phyloP scores from a whole-genome alignment of 208 protist species.

The Wallacemonas rigidus region DNA sequence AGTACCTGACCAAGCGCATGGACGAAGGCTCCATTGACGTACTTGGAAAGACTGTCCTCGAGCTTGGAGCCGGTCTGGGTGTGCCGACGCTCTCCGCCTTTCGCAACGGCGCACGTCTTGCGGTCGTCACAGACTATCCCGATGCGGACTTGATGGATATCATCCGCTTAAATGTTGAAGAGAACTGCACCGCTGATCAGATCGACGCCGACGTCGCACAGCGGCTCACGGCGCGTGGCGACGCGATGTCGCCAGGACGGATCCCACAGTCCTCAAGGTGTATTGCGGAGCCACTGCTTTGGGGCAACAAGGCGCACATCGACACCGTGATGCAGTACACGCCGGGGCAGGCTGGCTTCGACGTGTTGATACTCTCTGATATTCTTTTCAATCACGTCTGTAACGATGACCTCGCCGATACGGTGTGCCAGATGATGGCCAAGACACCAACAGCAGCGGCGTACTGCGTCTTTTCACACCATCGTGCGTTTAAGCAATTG shows the following conservation, averaged over 20 bases:
- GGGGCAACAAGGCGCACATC: slow-evolving; percentile 83
- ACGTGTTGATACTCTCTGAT: slow-evolving; percentile 88
- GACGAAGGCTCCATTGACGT: slow-evolving; percentile 75
- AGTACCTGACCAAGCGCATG: slow-evolving; percentile 89
- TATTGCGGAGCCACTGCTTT: slow-evolving; percentile 77
- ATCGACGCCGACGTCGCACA: slow-evolving; percentile 50
- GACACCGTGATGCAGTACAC: slow-evolving; percentile 60
- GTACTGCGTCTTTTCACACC: slow-evolving; percentile 92
- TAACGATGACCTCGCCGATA: slow-evolving; percentile 83
- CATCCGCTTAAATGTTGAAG: slow-evolving; percentile 68
- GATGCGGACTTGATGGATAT: slow-evolving; percentile 78
- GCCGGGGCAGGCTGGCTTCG: slow-evolving; percentile 53
- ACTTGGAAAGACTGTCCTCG: slow-evolving; percentile 67
- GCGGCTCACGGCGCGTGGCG: slow-evolving; percentile 19
- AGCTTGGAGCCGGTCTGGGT: slow-evolving; percentile 87
- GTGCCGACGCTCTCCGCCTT: slow-evolving; percentile 75
- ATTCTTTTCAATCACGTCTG: slow-evolving; percentile 93
- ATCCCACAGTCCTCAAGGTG: slow-evolving; percentile 8
- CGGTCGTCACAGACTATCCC: slow-evolving; percentile 86
- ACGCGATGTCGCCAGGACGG: background rate
- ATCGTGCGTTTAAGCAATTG: slow-evolving; percentile 82
- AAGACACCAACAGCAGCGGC: slow-evolving; percentile 44
- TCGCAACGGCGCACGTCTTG: slow-evolving; percentile 65
- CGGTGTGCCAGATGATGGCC: slow-evolving; percentile 48
- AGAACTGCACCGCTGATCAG: slow-evolving; percentile 55